Evolutionary conservation across 2,329 filamentous ascomycete genomes (phyloP).

Genomic region (Diaporthe sp.): DNA sequence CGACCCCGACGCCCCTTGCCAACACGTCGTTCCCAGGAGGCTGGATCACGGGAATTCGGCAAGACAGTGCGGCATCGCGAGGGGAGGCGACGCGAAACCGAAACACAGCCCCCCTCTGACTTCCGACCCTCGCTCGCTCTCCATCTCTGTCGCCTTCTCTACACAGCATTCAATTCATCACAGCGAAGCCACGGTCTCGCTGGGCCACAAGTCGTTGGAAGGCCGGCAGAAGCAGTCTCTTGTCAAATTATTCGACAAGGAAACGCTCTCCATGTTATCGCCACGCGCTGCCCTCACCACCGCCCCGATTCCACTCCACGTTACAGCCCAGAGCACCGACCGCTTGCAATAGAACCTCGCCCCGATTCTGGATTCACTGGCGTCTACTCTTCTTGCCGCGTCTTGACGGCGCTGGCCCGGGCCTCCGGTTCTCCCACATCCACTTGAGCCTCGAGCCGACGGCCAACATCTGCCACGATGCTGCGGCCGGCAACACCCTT

Average conservation of each 20-base stretch:
- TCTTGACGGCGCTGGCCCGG: constrained; percentile 56
- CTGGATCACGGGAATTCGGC: constrained; percentile 2
- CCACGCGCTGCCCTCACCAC: not conserved
- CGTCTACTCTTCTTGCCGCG: constrained; percentile 47
- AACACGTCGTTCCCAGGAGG: not conserved
- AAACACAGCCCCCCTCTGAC: constrained; percentile 11
- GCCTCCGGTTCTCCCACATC: constrained; percentile 31
- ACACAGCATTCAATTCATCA: constrained; percentile 17
- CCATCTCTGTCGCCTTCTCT: not conserved
- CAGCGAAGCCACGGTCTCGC: not conserved
- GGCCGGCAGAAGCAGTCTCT: not conserved
- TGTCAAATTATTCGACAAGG: not conserved
- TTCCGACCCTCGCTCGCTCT: constrained; percentile 11
- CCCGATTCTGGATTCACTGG: constrained; percentile 27
- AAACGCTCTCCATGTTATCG: constrained; percentile 28
- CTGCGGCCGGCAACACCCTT: constrained; percentile 93
- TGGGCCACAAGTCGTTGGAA: not conserved
- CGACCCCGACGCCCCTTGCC: not conserved
- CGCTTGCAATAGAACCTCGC: constrained; percentile 9
- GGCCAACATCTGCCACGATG: constrained; percentile 65
- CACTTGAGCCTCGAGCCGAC: constrained; percentile 34
- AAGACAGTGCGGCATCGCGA: not conserved
- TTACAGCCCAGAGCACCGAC: not conserved
- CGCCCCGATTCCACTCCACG: not conserved
- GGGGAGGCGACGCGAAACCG: constrained; percentile 24